These are phyloP conservation scores for Waltergamsia citrina DNA, from an alignment of 2,329 filamentous ascomycete genomes.

Conservation along the genomic window DNA sequence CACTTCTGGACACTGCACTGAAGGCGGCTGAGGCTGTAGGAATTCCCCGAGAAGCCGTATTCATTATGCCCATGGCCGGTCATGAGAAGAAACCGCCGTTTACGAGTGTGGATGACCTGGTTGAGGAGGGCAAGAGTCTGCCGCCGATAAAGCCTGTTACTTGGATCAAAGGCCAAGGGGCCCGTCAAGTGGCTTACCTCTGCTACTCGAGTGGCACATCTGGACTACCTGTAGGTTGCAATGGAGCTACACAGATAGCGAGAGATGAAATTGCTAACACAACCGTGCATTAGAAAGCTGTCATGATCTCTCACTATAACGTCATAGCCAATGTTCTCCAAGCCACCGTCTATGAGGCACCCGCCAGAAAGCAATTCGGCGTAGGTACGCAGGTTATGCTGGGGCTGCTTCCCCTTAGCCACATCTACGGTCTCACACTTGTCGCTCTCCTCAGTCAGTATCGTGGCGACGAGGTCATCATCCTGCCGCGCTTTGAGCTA, in stretches of 20 bases:
- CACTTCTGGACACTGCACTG: constrained; percentile 54
- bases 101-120: constrained; percentile 57
- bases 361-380: constrained; percentile 29
- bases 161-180: constrained; percentile 56
- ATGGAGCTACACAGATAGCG: constrained; percentile 2
- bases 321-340: constrained; percentile 71
- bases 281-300: constrained; percentile 52
- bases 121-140: constrained; percentile 47
- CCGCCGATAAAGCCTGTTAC: constrained; percentile 43
- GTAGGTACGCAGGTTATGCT: constrained; percentile 38
- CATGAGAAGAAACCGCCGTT: constrained; percentile 40
- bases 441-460: constrained; percentile 57
- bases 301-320: constrained; percentile 73
- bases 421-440: constrained; percentile 72
- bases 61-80: constrained; percentile 60
- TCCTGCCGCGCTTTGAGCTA: constrained; percentile 70
- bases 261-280: neutral
- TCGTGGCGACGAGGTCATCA: constrained; percentile 63
- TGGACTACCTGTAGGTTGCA: constrained; percentile 53
- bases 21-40: constrained; percentile 53
- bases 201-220: constrained; percentile 77
- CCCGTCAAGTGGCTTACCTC: constrained; percentile 62
- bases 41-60: constrained; percentile 55
- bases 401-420: constrained; percentile 69
- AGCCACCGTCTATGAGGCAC: constrained; percentile 33